A percentile compares a stretch with the other conserved stretches of the same genome.
phyloP scores from a whole-genome alignment of 345 rosid species.

The Salix arbutifolia region DNA sequence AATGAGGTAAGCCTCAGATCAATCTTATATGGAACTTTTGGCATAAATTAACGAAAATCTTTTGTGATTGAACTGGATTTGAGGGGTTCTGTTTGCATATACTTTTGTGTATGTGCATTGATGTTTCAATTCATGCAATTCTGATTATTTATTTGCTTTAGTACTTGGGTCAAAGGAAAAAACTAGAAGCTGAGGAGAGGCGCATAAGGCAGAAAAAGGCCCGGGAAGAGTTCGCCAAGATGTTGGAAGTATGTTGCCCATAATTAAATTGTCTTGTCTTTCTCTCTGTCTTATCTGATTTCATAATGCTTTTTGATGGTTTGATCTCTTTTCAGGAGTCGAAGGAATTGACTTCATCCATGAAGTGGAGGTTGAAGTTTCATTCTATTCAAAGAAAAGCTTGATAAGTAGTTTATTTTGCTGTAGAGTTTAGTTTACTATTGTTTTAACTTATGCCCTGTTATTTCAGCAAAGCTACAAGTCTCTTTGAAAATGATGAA shows the following conservation, averaged over 20 bases:
- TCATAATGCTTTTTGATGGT: slow-evolving; percentile 16
- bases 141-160: slow-evolving; percentile 18
- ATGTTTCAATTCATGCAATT: not conserved
- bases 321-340: slow-evolving; percentile 61
- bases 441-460: slow-evolving; percentile 24
- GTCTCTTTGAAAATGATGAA: slow-evolving; percentile 86
- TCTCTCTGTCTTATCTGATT: slow-evolving; percentile 17
- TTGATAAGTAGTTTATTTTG: slow-evolving; percentile 1
- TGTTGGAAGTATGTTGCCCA: slow-evolving; percentile 74
- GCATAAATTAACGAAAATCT: not conserved
- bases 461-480: slow-evolving; percentile 71
- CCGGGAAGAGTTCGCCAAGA: slow-evolving; percentile 77
- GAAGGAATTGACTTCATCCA: slow-evolving; percentile 72
- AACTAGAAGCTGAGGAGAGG: slow-evolving; percentile 93
- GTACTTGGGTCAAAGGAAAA: slow-evolving; percentile 97
- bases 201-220: slow-evolving; percentile 94
- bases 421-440: not conserved
- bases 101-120: not conserved
- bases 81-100: slow-evolving; percentile 6
- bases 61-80: slow-evolving; percentile 4
- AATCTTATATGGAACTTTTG: not conserved
- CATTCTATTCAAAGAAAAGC: slow-evolving; percentile 1
- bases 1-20: slow-evolving; percentile 62
- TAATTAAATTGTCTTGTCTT: slow-evolving; percentile 2
- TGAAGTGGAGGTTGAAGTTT: slow-evolving; percentile 78